Percentiles rank a stretch among this genome's conserved stretches.
Conservation (phyloP, 495 filamentous ascomycete species). For the Trichoderma gamsii region DNA sequence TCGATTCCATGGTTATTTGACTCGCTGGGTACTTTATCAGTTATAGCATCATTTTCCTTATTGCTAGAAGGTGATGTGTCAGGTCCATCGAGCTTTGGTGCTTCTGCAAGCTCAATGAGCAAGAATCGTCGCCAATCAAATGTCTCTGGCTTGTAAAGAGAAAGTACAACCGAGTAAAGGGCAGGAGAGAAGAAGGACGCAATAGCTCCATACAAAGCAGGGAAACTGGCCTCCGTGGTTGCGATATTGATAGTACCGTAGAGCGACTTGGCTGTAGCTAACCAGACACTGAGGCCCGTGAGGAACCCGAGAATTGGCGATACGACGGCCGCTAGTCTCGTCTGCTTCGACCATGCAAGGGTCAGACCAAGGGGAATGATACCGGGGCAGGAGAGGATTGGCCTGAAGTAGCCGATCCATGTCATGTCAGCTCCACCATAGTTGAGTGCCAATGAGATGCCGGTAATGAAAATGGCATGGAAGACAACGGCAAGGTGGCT, state of each 20-base stretch:
- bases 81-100: conserved; percentile 35
- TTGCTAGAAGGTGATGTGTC: conserved; percentile 20
- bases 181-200: conserved; percentile 55
- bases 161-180: conserved; percentile 49
- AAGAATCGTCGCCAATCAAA: conserved; percentile 46
- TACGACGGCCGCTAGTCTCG: conserved; percentile 57
- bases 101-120: conserved; percentile 30
- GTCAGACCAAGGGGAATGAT: conserved; percentile 70
- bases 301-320: conserved; percentile 66
- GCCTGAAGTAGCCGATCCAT: conserved; percentile 69
- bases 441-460: conserved; percentile 63
- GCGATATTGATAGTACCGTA: conserved; percentile 61
- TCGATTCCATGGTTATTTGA: not conserved
- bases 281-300: conserved; percentile 77
- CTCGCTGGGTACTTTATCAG: not conserved
- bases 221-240: conserved; percentile 64
- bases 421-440: conserved; percentile 45
- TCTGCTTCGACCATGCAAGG: conserved; percentile 69
- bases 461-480: conserved; percentile 69
- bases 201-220: conserved; percentile 68
- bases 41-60: not conserved
- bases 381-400: conserved; percentile 68
- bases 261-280: conserved; percentile 72
- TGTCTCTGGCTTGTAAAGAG: conserved; percentile 37
- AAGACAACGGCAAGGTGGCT: conserved; percentile 63